Percentiles rank a stretch among this genome's conserved stretches.
These are phyloP conservation scores for Mycena floridula DNA, from an alignment of 768 basidiomycete species.

Conservation along the genomic window DNA sequence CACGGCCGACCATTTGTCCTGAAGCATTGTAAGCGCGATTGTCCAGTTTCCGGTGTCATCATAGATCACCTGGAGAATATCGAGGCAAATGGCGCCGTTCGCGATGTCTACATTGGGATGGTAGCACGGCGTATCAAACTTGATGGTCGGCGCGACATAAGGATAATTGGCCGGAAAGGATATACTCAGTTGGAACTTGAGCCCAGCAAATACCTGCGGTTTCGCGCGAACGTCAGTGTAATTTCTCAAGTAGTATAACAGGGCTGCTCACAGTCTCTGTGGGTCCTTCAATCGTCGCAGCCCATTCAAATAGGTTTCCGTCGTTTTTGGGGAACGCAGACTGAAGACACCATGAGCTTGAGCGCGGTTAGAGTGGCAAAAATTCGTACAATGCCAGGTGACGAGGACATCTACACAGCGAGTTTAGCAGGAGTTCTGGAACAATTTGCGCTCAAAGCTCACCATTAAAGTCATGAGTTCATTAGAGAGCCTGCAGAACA, in stretches of 20 bases:
- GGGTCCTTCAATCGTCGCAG: slow-evolving; percentile 82
- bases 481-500: slow-evolving; percentile 49
- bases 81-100: slow-evolving; percentile 75
- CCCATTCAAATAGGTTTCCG: slow-evolving; percentile 85
- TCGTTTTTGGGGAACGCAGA: slow-evolving; percentile 89
- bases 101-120: slow-evolving; percentile 87
- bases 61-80: slow-evolving; percentile 68
- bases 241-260: no score
- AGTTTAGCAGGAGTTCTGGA: neutral
- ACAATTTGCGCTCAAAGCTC: slow-evolving; percentile 15
- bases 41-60: no score
- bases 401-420: slow-evolving; percentile 72
- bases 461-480: slow-evolving; percentile 92
- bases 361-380: neutral
- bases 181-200: slow-evolving; percentile 80
- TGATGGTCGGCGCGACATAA: slow-evolving; percentile 78
- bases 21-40: slow-evolving; percentile 4
- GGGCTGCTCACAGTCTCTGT: slow-evolving; percentile 65
- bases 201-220: no score
- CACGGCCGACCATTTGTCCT: slow-evolving; percentile 94
- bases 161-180: slow-evolving; percentile 86
- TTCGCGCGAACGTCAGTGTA: no score
- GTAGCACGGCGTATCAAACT: slow-evolving; percentile 85
- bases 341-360: slow-evolving; percentile 36
- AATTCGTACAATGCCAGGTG: slow-evolving; percentile 74